Evolutionary conservation across 2,329 filamentous ascomycete species (phyloP), one percentile per base, ranked within the genome.

Genomic region (Chalaropsis ovoidea): DNA sequence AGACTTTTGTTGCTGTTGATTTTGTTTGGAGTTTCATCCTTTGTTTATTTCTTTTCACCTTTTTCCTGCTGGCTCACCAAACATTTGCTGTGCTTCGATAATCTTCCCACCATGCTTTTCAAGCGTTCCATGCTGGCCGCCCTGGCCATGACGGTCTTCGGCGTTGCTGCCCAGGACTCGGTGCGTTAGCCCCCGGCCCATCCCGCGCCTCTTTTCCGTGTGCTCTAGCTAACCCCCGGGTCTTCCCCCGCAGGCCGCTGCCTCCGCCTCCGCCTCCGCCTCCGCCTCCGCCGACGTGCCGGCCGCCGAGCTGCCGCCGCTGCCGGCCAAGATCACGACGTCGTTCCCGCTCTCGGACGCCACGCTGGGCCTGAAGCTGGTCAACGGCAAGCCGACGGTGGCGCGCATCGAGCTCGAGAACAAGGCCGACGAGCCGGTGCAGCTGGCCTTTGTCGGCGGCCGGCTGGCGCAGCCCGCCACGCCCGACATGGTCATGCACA

Each of bases 371-470:
- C 86, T 97, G 71, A 96, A 95, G 83, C 86, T 97, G 71, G 84
- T 97, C 80, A 99, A 99, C 75, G 90, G 91, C 73, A 86, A 87
- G 70, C 85, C 90, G 52, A 96, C 91, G 69, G 85, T 89, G 75
- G 88, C 91, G 43, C 77, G 95, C 64, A 79, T 99, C 71, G 86
- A 90, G 72, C 81, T 99, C 74, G 83, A 81, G 75, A 99, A 99
- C 80, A 81, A 89, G 68, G 94, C 99, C 77, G 80, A 83, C 13
- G 80, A 81, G 63, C 82, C 91, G 27, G 83, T 99, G 73, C 83
- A 82, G 68, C 80, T 99, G 68, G 81, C 86, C 73, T 82, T 95
- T 71, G 77, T 96, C 58, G 86, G 86, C 56, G 94, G 92, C 69
- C 83, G 83, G 69, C 83, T 99, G 68, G 81, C 84, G 69, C 79